Evolutionary conservation across 805 yeast species (phyloP).

Genomic region (Kuraishia molischiana): DNA sequence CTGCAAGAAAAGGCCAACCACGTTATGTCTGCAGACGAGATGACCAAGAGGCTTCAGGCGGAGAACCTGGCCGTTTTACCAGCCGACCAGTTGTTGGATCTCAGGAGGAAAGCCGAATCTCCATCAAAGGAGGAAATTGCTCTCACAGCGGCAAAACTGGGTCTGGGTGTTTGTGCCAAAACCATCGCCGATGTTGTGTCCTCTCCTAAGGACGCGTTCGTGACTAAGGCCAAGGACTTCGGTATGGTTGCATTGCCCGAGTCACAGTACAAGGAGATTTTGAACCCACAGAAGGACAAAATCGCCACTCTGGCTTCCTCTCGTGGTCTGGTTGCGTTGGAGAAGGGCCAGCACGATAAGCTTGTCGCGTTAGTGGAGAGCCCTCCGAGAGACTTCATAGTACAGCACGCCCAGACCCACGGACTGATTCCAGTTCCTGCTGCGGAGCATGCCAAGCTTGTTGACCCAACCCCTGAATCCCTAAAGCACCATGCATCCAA

Average conservation of each 20-base stretch:
- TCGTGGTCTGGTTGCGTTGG: constrained; percentile 8
- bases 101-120: constrained; percentile 1
- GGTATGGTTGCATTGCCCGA: constrained; percentile 1
- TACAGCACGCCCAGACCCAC: neutral
- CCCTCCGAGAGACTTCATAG: constrained; percentile 1
- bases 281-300: neutral
- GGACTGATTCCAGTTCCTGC: constrained; percentile 2
- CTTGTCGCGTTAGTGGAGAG: neutral
- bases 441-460: constrained; percentile 5
- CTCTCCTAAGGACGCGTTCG: constrained; percentile 3
- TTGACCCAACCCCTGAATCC: neutral
- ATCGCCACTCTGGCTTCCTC: neutral
- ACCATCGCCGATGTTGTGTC: neutral
- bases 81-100: neutral
- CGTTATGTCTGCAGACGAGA: neutral
- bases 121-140: constrained; percentile 14
- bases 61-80: neutral
- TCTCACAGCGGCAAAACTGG: constrained; percentile 9
- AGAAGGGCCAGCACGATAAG: constrained; percentile 7
- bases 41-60: neutral
- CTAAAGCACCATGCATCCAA: neutral
- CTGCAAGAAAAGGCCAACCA: constrained; percentile 1
- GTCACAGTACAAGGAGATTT: neutral
- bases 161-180: constrained; percentile 5
- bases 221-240: constrained; percentile 5